phyloP scores from a whole-genome alignment of 345 rosid genomes.

The Psidium friedrichsthalianum region DNA sequence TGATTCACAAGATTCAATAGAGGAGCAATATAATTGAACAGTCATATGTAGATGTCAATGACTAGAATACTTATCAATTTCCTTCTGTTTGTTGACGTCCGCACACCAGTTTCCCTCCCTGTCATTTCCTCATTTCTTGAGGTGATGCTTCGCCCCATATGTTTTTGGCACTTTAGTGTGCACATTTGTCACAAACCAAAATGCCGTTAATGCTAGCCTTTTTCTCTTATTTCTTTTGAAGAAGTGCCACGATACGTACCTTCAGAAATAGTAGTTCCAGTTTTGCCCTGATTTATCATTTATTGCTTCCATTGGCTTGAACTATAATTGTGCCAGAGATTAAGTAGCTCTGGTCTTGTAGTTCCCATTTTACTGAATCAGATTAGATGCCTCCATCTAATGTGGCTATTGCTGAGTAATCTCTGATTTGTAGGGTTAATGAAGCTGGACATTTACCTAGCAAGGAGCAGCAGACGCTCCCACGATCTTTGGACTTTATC shows the following conservation, averaged over 20 bases:
- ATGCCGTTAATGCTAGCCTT: background rate
- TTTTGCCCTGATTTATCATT: background rate
- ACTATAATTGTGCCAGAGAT: background rate
- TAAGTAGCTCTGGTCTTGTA: background rate
- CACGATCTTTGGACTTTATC: slow-evolving; percentile 13
- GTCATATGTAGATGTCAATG: background rate
- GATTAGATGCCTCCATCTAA: background rate
- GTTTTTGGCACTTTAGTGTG: background rate
- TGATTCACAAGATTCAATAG: background rate
- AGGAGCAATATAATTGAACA: background rate
- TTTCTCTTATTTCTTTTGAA: background rate
- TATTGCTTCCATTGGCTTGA: background rate
- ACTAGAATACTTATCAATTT: background rate
- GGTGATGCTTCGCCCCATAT: background rate
- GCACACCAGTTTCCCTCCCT: background rate
- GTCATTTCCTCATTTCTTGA: background rate
- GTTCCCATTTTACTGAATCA: background rate
- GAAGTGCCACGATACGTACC: background rate
- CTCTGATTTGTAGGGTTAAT: slow-evolving; percentile 29
- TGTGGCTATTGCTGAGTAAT: background rate
- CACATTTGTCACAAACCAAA: background rate
- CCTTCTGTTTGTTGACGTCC: background rate
- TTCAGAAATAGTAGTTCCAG: background rate
- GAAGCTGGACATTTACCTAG: slow-evolving; percentile 17
- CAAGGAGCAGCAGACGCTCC: slow-evolving; percentile 36